Evolutionary conservation across 1,284 basidiomycete genomes (phyloP), one percentile per base, ranked within the genome.

Genomic region (Fomitopsis schrenkii): DNA sequence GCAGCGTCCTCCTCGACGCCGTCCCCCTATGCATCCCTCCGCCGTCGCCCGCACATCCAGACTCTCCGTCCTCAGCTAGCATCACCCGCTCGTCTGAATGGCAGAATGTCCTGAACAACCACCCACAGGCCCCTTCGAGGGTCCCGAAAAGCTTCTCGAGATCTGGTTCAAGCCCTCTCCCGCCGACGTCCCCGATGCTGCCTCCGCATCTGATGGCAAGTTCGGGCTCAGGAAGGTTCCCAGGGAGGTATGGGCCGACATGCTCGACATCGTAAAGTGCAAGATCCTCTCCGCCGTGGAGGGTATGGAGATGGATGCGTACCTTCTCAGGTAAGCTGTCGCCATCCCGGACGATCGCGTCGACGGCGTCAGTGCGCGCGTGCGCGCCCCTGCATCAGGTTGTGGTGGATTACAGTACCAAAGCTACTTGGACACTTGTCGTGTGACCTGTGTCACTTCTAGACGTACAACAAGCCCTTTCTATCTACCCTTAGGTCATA

Each of bases 241-340:
- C 65, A 82, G 88, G 61, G 76, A 80, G 19, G 80, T 92, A 17
- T 99, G 97, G 97, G 95, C 98, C 78, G 90, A 93, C 64, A 98
- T 99, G 95, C 87, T 99, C 62, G 90, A 92, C 77, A 92, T 97
- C 66, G 97, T 99, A 74, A 90, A 93, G 75, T 99, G 97, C 83
- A 96, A 98, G 75, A 93, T 98, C 40, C 84, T 99, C 72, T 97
- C 90, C 73, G 87, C 93, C 62, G 83, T 98, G 57, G 83, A 94
- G 73, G 95, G 95, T 64, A 79, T 84, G 33, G 93, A 97, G 68
- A 88, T 91, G 67, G 97, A 99, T 71, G 97, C 97, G 33, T 99
- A 98, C 79, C 83, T 99, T 48, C 82, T 99, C 63, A 97, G 94
- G 95, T 96, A 64, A 69, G 86, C 79, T 28, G 26, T 28, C 41